A percentile compares a stretch with the other conserved stretches of the same genome.
These are phyloP conservation scores for Euphrasia confusa DNA, from an alignment of 257 asterid species.

Conservation along the genomic window DNA sequence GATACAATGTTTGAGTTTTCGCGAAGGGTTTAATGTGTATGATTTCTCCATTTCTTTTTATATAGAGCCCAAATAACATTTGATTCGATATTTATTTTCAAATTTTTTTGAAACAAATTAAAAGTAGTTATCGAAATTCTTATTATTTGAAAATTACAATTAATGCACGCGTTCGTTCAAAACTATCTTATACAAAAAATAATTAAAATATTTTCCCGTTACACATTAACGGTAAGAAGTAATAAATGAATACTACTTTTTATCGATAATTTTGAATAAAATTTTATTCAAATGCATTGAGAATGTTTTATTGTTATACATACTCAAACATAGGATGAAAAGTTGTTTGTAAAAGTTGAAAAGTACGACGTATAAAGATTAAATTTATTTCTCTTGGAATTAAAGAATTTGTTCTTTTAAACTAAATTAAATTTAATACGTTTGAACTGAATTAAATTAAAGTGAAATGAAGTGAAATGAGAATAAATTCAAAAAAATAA, in stretches of 20 bases:
- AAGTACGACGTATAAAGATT: too few species aligned
- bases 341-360: too few species aligned
- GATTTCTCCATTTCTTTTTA: neutral
- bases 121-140: too few species aligned
- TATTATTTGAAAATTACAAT: neutral
- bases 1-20: neutral
- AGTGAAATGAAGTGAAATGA: too few species aligned
- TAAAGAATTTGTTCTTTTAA: too few species aligned
- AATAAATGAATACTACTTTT: neutral
- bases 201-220: neutral
- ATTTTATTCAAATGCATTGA: neutral
- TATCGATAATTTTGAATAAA: neutral
- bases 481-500: too few species aligned
- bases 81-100: neutral
- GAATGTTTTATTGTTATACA: neutral
- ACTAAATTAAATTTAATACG: too few species aligned
- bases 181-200: neutral
- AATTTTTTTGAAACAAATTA: neutral
- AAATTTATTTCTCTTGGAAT: too few species aligned
- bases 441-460: too few species aligned
- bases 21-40: neutral
- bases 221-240: neutral
- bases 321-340: too few species aligned
- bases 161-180: neutral
- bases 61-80: neutral